A percentile compares a stretch with the other conserved stretches of the same genome.
Conservation (phyloP, 768 basidiomycete species). For the Fistulinella prunicolor region DNA sequence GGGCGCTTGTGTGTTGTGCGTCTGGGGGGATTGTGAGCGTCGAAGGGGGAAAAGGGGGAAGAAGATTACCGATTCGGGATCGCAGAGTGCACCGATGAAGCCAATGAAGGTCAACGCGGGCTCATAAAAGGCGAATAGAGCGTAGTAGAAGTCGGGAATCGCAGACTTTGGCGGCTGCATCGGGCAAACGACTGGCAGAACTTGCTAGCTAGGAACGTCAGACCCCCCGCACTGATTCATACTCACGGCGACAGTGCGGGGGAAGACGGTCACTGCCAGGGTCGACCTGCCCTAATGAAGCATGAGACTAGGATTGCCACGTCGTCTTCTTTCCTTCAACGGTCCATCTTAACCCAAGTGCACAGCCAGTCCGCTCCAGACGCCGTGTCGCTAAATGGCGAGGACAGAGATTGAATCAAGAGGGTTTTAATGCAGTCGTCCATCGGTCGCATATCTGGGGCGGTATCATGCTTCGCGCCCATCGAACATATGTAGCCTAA, state of each 20-base stretch:
- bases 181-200: constrained; percentile 5
- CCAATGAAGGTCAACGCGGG: constrained; percentile 63
- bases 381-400: constrained; percentile 64
- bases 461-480: constrained; percentile 46
- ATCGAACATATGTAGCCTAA: constrained; percentile 33
- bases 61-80: constrained; percentile 57
- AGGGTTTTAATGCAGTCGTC: constrained; percentile 67
- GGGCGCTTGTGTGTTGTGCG: constrained; percentile 72
- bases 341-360: constrained; percentile 72
- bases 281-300: constrained; percentile 29
- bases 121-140: constrained; percentile 72
- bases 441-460: neutral
- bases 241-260: too few relatives aligned
- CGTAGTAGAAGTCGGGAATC: constrained; percentile 70
- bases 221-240: too few relatives aligned
- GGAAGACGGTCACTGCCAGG: neutral
- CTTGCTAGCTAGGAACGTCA: neutral
- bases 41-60: neutral
- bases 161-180: constrained; percentile 53
- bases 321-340: constrained; percentile 44
- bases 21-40: constrained; percentile 37
- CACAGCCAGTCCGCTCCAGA: constrained; percentile 44
- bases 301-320: neutral
- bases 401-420: constrained; percentile 60
- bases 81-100: constrained; percentile 60